phyloP scores from a whole-genome alignment of 23 red algal genomes.

The Gracilaria gracilis region DNA sequence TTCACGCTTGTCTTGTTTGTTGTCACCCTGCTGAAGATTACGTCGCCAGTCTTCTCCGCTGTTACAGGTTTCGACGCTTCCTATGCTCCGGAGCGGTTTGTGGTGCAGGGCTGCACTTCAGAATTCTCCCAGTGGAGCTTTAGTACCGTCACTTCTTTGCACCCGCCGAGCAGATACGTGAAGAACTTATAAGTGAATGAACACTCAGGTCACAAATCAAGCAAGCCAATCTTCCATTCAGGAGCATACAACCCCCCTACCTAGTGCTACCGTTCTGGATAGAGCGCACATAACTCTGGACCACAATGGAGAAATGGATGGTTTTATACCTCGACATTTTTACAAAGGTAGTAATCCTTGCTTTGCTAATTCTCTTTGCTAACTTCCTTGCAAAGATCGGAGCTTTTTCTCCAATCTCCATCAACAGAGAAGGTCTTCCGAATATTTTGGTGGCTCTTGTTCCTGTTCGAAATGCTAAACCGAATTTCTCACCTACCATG shows the following conservation, averaged over 20 bases:
- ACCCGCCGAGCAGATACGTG: too few species aligned
- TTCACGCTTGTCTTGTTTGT: too few species aligned
- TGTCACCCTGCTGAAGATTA: background rate
- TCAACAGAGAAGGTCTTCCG: conserved; percentile 23
- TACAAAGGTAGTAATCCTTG: background rate
- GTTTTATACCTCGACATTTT: conserved; percentile 13
- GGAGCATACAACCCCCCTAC: background rate
- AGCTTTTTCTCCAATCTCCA: background rate
- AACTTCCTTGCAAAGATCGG: conserved; percentile 35
- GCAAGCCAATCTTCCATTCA: background rate
- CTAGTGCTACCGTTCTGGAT: background rate
- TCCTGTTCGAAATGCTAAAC: conserved; percentile 5
- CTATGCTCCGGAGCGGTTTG: background rate
- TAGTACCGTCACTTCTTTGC: too few species aligned
- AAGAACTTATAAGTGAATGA: background rate
- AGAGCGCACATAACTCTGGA: background rate
- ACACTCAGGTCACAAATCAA: background rate
- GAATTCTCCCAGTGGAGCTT: background rate
- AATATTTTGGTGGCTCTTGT: conserved; percentile 2
- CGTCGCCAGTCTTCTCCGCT: background rate
- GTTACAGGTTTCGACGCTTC: background rate
- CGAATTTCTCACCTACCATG: conserved; percentile 12
- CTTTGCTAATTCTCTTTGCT: background rate
- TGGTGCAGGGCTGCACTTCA: background rate
- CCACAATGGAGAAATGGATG: conserved; percentile 23